Evolutionary conservation across 2,329 filamentous ascomycete genomes (phyloP).

Genomic region (Fusarium subtropicale): DNA sequence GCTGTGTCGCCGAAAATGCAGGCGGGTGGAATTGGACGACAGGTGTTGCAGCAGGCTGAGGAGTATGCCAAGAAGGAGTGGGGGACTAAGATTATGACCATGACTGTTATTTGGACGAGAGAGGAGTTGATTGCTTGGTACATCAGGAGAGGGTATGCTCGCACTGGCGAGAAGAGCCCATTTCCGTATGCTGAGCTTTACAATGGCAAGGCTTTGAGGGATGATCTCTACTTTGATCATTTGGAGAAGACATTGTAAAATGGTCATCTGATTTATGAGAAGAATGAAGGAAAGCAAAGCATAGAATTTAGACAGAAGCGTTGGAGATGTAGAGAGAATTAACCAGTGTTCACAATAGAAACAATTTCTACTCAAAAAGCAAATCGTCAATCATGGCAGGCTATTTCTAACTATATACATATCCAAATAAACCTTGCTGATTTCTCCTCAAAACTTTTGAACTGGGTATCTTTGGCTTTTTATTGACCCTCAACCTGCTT

Average conservation of each 20-base stretch:
- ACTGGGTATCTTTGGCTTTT: constrained; percentile 34
- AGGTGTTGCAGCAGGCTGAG: constrained; percentile 57
- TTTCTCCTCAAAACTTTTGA: constrained; percentile 28
- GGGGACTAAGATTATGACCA: constrained; percentile 54
- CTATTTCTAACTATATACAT: constrained; percentile 42
- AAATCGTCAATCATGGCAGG: constrained; percentile 33
- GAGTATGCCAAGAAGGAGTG: constrained; percentile 50
- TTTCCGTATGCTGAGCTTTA: constrained; percentile 58
- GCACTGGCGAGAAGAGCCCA: constrained; percentile 54
- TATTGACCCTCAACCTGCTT: constrained; percentile 68
- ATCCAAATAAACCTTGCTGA: constrained; percentile 32
- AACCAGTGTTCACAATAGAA: neutral
- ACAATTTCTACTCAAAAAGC: neutral
- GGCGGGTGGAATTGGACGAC: constrained; percentile 57
- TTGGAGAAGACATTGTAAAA: constrained; percentile 55
- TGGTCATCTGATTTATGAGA: neutral
- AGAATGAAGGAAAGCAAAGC: neutral
- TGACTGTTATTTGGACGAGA: constrained; percentile 59
- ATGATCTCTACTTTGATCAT: constrained; percentile 58
- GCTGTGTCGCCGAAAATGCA: constrained; percentile 59
- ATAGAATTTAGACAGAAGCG: neutral
- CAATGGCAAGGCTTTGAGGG: constrained; percentile 53
- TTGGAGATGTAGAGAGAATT: neutral
- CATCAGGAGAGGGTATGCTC: constrained; percentile 55
- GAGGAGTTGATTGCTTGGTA: constrained; percentile 62